These are phyloP conservation scores for Lactarius quietus DNA, from an alignment of 768 basidiomycete species.

Conservation along the genomic window DNA sequence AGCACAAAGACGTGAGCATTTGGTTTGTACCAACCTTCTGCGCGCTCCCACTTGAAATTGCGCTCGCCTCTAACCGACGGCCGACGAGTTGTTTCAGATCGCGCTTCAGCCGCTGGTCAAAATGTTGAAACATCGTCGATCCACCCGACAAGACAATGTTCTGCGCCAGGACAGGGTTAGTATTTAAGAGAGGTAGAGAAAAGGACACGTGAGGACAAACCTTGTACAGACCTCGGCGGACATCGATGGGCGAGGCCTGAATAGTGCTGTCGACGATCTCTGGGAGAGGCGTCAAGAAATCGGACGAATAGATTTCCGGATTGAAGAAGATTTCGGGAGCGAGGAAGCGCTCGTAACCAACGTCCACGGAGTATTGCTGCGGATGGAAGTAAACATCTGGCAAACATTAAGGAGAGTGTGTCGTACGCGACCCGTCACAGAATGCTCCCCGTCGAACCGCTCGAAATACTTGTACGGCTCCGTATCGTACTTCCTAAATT, in stretches of 20 bases:
- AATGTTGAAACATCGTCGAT: slow-evolving; percentile 99
- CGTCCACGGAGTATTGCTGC: slow-evolving; percentile 90
- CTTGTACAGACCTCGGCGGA: slow-evolving; percentile 95
- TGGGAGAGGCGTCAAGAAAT: slow-evolving; percentile 94
- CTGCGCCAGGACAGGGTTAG: slow-evolving; percentile 37
- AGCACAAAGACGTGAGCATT: not conserved
- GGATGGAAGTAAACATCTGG: slow-evolving; percentile 10
- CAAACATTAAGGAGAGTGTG: slow-evolving; percentile 1
- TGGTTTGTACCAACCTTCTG: slow-evolving; percentile 54
- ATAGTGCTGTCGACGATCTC: slow-evolving; percentile 96
- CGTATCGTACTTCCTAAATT: slow-evolving; percentile 96
- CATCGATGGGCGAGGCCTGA: slow-evolving; percentile 94
- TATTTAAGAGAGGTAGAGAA: not conserved
- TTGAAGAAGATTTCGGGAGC: slow-evolving; percentile 99
- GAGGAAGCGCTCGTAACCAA: slow-evolving; percentile 98
- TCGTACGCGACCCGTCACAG: slow-evolving; percentile 83
- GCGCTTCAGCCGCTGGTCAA: slow-evolving; percentile 93
- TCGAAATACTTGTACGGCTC: slow-evolving; percentile 96
- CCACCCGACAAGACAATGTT: slow-evolving; percentile 98
- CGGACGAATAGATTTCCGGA: slow-evolving; percentile 96
- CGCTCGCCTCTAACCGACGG: slow-evolving; percentile 77
- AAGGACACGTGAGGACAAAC: slow-evolving; percentile 35
- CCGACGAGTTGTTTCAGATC: slow-evolving; percentile 95
- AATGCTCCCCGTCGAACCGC: slow-evolving; percentile 89
- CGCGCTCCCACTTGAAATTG: slow-evolving; percentile 64